phyloP scores from a whole-genome alignment of 495 filamentous ascomycete genomes.

The Aspergillus sclerotiicarbonarius region DNA sequence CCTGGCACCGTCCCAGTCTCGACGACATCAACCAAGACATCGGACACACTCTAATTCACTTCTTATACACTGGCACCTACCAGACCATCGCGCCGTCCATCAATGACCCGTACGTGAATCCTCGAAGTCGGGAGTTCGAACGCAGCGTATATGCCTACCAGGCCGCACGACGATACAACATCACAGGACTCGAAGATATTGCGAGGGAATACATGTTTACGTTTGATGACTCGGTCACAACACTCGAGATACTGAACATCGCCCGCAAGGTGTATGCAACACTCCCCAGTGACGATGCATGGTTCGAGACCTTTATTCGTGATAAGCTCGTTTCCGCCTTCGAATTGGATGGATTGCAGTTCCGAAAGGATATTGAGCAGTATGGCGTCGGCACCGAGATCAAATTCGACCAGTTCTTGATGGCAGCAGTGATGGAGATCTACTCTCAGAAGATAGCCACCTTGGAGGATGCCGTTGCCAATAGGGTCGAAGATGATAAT shows the following conservation, averaged over 20 bases:
- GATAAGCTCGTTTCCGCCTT: slow-evolving; percentile 7
- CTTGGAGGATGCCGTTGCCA: neutral
- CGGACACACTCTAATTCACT: neutral
- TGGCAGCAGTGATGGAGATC: neutral
- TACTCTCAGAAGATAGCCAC: slow-evolving; percentile 1
- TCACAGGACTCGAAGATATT: neutral
- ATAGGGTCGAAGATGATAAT: neutral
- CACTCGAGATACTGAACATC: neutral
- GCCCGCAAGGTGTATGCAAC: neutral
- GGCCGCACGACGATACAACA: neutral
- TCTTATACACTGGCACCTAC: neutral
- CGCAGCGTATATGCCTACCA: slow-evolving; percentile 3
- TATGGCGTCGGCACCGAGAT: slow-evolving; percentile 5
- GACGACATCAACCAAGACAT: neutral
- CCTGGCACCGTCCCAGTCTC: neutral
- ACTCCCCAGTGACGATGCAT: slow-evolving; percentile 3
- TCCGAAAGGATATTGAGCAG: neutral
- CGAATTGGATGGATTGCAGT: neutral
- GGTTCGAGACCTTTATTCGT: slow-evolving; percentile 5
- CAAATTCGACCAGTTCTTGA: slow-evolving; percentile 6
- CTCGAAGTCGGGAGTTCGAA: neutral
- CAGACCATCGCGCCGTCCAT: neutral
- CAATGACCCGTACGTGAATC: neutral
- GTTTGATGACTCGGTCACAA: slow-evolving; percentile 2
- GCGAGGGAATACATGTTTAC: slow-evolving; percentile 6